Evolutionary conservation across 108 stramenopile species (phyloP).

Genomic region (Conticribra guillardii): DNA sequence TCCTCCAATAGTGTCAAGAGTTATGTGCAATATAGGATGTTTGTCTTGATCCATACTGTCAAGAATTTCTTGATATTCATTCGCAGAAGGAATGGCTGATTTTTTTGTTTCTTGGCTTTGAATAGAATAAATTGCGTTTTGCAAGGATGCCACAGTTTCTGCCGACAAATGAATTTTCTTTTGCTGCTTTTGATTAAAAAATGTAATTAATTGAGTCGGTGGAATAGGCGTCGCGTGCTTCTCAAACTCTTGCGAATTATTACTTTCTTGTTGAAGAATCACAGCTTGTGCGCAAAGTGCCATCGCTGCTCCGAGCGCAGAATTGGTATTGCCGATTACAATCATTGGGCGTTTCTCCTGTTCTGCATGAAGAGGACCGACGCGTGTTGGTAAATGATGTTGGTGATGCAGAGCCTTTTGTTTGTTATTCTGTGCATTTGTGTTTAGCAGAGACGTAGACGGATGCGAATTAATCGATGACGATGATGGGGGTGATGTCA

Average conservation of each 20-base stretch:
- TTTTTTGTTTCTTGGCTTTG: background rate
- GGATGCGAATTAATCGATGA: too few relatives aligned
- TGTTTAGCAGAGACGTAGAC: too few relatives aligned
- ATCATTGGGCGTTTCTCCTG: too few relatives aligned
- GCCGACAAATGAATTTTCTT: background rate
- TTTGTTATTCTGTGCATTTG: too few relatives aligned
- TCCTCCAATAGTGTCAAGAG: constrained; percentile 9
- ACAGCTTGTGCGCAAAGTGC: constrained; percentile 28
- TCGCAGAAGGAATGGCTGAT: background rate
- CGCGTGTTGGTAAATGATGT: too few relatives aligned
- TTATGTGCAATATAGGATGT: constrained; percentile 16
- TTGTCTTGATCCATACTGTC: constrained; percentile 6
- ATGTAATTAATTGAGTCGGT: constrained; percentile 25
- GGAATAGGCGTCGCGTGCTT: constrained; percentile 16
- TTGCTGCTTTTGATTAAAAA: constrained; percentile 9
- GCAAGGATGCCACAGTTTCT: constrained; percentile 32
- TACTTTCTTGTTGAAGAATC: background rate
- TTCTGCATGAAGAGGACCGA: too few relatives aligned
- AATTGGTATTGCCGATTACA: too few relatives aligned
- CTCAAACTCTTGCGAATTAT: background rate
- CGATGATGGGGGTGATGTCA: too few relatives aligned
- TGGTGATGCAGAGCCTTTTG: too few relatives aligned
- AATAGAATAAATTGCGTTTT: constrained; percentile 20
- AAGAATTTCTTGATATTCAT: constrained; percentile 25
- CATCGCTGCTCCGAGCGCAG: constrained; percentile 31